Base-by-base conservation (phyloP, 208 protist genomes). In the Crithidia thermophila region DNA sequence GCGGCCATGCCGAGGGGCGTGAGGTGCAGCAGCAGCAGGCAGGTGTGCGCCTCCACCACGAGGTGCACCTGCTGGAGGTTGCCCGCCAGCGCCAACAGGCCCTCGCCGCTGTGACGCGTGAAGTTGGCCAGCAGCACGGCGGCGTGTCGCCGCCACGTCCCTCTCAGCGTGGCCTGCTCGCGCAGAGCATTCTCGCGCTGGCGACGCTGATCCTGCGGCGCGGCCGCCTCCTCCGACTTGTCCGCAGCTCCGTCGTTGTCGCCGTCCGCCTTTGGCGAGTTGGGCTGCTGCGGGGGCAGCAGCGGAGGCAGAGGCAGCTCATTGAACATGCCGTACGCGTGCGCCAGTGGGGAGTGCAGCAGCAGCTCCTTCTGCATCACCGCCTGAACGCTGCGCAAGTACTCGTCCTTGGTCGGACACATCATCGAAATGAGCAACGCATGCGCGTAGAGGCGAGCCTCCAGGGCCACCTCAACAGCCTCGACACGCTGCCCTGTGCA, bases 401-500 rank as follows among this genome's bases (percentile, higher is more conserved):
- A 93, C 23, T 77, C 53, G 49, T 90, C 90, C 61, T 88, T 91
- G 23, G 70, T 88, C n/a, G 77, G 73, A 64, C 90, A 95, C 83
- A 95, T 87, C 90, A 95, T 91, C 14, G 87, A 71, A 56, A 95
- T 93, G 33, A 95, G 79, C n/a, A 95, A 65, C 13, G 90, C 90
- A 59, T 95, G 86, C 1, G 72, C 62, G 62, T 89, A 82, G 7
- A 95, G 75, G 30, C 61, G 53, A 31, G 81, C 52, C 13, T 81
- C 55, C 47, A 93, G 65, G 10, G 90, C 90, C 16, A 79, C 64
- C 45, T 79, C 72, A 5, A 88, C 90, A 1, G 90, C 90, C 50
- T 63, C 68, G 33, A 91, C 79, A 11, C 90, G 84, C 31, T 93
- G 69, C 1, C 90, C 90, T 21, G 40, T 64, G 56, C 67, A 80